Percentiles rank a stretch among this genome's conserved stretches.
phyloP scores from a whole-genome alignment of 2,329 filamentous ascomycete species.

The Epichloe sp. region DNA sequence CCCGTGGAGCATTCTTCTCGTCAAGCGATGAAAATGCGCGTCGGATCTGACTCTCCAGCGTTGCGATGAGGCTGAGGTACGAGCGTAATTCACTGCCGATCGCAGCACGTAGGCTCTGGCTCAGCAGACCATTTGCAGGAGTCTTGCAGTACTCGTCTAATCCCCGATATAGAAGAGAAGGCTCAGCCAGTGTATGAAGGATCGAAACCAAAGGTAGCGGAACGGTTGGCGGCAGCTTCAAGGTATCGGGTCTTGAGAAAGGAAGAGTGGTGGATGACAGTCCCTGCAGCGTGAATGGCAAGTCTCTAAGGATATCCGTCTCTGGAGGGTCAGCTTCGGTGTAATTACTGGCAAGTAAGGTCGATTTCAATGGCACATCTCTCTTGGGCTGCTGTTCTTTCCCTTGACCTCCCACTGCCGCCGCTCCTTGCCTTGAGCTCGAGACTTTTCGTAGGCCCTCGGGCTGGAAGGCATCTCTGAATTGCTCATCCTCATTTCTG shows the following conservation, averaged over 20 bases:
- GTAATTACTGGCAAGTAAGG: conserved; percentile 43
- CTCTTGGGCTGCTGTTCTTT: conserved; percentile 24
- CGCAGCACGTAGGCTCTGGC: conserved; percentile 81
- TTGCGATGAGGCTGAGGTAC: conserved; percentile 82
- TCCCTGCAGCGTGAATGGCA: conserved; percentile 88
- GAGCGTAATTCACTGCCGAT: conserved; percentile 74
- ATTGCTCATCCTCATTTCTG: conserved; percentile 33
- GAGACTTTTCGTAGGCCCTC: conserved; percentile 35
- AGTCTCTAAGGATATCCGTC: conserved; percentile 56
- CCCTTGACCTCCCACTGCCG: conserved; percentile 11
- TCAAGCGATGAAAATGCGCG: conserved; percentile 65
- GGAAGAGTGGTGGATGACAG: conserved; percentile 74
- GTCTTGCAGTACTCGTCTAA: conserved; percentile 73
- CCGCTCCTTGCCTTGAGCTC: conserved; percentile 22
- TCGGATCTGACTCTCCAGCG: conserved; percentile 82
- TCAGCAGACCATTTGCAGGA: conserved; percentile 70
- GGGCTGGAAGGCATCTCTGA: conserved; percentile 41
- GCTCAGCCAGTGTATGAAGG: conserved; percentile 80
- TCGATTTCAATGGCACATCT: conserved; percentile 44
- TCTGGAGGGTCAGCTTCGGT: conserved; percentile 49
- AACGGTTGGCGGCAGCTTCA: conserved; percentile 67
- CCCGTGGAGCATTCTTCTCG: conserved; percentile 47
- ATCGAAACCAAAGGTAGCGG: conserved; percentile 77
- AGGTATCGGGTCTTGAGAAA: conserved; percentile 54
- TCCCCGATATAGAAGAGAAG: conserved; percentile 77